phyloP scores from a whole-genome alignment of 176 grass and related monocot species.

The Oryza meyeriana region DNA sequence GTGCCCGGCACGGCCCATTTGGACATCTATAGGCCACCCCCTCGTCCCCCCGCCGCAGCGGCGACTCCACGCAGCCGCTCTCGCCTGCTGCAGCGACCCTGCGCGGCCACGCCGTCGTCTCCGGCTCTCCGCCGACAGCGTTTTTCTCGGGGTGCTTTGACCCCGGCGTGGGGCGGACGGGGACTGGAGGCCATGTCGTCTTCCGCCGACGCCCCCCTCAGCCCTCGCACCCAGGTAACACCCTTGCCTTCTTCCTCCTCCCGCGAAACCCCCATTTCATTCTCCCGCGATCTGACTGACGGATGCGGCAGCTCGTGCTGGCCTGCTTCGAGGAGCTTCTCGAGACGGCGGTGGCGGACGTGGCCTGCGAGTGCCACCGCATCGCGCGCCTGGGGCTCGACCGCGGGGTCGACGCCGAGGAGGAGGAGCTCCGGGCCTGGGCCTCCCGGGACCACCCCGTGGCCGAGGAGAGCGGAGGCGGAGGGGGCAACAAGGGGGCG shows the following conservation, averaged over 20 bases:
- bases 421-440: constrained; percentile 80
- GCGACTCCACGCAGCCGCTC: too few species aligned
- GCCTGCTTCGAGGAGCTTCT: constrained; percentile 88
- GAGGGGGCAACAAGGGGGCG: constrained; percentile 65
- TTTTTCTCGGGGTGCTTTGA: too few species aligned
- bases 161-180: too few species aligned
- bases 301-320: constrained; percentile 42
- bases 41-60: too few species aligned
- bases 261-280: background rate
- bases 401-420: constrained; percentile 81
- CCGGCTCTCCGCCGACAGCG: too few species aligned
- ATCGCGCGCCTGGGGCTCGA: constrained; percentile 91
- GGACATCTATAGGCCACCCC: too few species aligned
- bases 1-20: too few species aligned
- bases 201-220: background rate
- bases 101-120: background rate
- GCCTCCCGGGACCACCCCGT: constrained; percentile 44
- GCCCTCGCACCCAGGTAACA: constrained; percentile 67
- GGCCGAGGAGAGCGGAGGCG: constrained; percentile 38
- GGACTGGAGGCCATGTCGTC: background rate
- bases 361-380: constrained; percentile 92
- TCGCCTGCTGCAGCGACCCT: too few species aligned
- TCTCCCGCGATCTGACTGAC: background rate
- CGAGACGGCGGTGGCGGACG: constrained; percentile 73
- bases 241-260: background rate